phyloP scores from a whole-genome alignment of 805 yeast species.

The Candida easanensis region DNA sequence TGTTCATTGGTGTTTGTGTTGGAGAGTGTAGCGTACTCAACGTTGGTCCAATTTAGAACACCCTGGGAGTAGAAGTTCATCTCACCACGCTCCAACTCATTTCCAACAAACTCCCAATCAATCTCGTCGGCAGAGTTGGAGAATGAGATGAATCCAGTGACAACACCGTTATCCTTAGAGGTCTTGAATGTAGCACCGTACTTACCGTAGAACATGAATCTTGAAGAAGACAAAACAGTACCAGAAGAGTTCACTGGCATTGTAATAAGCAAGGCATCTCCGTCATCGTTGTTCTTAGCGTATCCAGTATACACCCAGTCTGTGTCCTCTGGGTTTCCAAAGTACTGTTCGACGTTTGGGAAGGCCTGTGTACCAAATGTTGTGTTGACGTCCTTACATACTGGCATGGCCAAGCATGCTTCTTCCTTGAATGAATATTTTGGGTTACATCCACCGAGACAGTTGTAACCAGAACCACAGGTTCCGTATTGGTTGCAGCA shows the following conservation, averaged over 20 bases:
- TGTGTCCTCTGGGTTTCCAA: conserved; percentile 66
- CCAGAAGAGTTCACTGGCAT: conserved; percentile 79
- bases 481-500: conserved; percentile 82
- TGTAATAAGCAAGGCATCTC: conserved; percentile 62
- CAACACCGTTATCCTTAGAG: conserved; percentile 78
- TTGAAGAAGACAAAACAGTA: conserved; percentile 75
- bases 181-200: conserved; percentile 67
- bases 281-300: conserved; percentile 48
- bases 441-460: conserved; percentile 89
- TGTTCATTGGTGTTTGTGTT: conserved; percentile 70
- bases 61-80: conserved; percentile 83
- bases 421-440: conserved; percentile 33
- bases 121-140: conserved; percentile 89
- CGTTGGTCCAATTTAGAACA: conserved; percentile 61
- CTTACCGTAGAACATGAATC: conserved; percentile 87
- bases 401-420: conserved; percentile 86
- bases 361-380: conserved; percentile 35
- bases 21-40: conserved; percentile 37
- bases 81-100: conserved; percentile 62
- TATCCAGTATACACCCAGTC: conserved; percentile 71
- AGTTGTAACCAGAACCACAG: conserved; percentile 75
- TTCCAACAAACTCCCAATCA: conserved; percentile 85
- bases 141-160: conserved; percentile 76
- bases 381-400: conserved; percentile 52
- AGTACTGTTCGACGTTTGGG: conserved; percentile 26